Conservation (phyloP, 2,329 filamentous ascomycete species). For the Nemania abortiva region DNA sequence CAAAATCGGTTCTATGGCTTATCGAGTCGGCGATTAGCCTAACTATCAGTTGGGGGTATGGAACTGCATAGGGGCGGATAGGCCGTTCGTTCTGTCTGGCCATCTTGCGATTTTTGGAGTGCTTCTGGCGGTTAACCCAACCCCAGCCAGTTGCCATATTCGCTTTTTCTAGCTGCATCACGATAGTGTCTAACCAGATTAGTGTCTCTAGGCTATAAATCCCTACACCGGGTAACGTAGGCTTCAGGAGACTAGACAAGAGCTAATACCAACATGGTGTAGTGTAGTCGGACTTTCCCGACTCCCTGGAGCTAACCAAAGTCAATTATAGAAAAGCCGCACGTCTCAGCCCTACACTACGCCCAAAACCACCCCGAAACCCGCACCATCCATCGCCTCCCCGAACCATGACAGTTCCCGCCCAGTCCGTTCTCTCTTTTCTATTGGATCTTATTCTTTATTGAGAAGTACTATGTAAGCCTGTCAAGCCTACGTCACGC, state of each 20-base stretch:
- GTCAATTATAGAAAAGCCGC: constrained; percentile 30
- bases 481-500: constrained; percentile 5
- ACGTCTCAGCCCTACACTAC: constrained; percentile 22
- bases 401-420: not conserved
- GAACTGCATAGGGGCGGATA: too few species aligned
- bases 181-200: not conserved
- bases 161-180: not conserved
- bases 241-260: constrained; percentile 4
- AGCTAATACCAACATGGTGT: constrained; percentile 13
- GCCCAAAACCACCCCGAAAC: not conserved
- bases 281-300: constrained; percentile 15
- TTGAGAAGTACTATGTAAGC: not conserved
- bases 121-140: not conserved
- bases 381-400: not conserved
- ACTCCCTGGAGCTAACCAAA: not conserved
- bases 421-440: not conserved
- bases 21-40: too few species aligned
- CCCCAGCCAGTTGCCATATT: not conserved
- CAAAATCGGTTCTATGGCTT: too few species aligned
- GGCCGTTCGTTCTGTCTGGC: too few species aligned
- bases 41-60: too few species aligned
- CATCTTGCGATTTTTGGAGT: not conserved
- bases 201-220: not conserved
- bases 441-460: constrained; percentile 14
- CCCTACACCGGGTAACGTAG: not conserved